A percentile compares a stretch with the other conserved stretches of the same genome.
Evolutionary conservation across 2,329 filamentous ascomycete species (phyloP).

Genomic region (Claviceps purpurea): DNA sequence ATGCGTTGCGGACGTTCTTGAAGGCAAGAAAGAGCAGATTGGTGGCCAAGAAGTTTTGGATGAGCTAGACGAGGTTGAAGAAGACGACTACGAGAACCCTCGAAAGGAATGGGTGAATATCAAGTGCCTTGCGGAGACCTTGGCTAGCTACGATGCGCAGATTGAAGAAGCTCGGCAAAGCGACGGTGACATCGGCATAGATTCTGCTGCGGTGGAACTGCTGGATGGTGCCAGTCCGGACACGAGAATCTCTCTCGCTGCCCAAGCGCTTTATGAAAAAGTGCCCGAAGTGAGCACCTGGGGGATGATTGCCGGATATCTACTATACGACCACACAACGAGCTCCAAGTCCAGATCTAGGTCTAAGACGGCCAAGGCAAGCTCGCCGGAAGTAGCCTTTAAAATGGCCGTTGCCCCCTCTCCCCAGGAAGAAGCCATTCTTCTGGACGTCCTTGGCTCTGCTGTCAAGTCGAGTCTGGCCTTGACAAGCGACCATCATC

Average conservation of each 20-base stretch:
- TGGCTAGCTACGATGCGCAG: slow-evolving; percentile 68
- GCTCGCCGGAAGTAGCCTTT: slow-evolving; percentile 44
- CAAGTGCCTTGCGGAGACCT: slow-evolving; percentile 76
- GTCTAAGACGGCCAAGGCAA: slow-evolving; percentile 33
- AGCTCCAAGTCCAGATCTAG: slow-evolving; percentile 39
- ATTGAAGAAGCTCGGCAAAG: slow-evolving; percentile 42
- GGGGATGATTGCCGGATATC: slow-evolving; percentile 79
- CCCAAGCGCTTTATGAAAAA: slow-evolving; percentile 73
- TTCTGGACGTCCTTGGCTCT: slow-evolving; percentile 77
- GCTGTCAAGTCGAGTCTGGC: slow-evolving; percentile 63
- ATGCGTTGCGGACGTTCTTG: slow-evolving; percentile 70
- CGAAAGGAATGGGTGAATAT: slow-evolving; percentile 78
- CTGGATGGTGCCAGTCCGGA: slow-evolving; percentile 55
- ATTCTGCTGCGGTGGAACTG: slow-evolving; percentile 35
- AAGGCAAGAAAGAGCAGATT: slow-evolving; percentile 68
- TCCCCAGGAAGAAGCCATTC: slow-evolving; percentile 65
- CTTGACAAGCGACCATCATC: slow-evolving; percentile 54
- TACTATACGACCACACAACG: slow-evolving; percentile 80
- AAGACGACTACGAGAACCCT: slow-evolving; percentile 64
- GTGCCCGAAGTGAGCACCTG: slow-evolving; percentile 72
- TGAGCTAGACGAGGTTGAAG: slow-evolving; percentile 60
- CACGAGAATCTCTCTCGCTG: slow-evolving; percentile 73
- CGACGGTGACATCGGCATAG: slow-evolving; percentile 29
- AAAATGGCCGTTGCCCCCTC: slow-evolving; percentile 61
- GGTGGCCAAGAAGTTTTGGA: slow-evolving; percentile 66